Evolutionary conservation across 179 eudicot species (phyloP), one percentile per base, ranked within the genome.

Genomic region (Camellia oleifera): DNA sequence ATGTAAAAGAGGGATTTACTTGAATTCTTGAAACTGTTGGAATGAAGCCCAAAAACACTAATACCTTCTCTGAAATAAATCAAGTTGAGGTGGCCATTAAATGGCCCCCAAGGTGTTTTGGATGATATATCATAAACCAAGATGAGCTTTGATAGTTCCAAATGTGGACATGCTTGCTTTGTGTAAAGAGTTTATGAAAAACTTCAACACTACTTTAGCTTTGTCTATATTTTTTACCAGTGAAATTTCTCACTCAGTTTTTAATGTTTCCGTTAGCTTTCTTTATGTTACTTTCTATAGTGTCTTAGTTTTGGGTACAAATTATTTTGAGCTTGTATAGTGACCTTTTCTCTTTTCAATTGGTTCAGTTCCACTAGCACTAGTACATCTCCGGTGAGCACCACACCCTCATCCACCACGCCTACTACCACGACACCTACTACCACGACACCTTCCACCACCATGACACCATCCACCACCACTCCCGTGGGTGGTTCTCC

Each of bases 381-480:
- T 11, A 74, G 69, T n/a, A 65, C 69, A 7, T 20, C 82, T 46
- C 84, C 88, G 4, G 74, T 15, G 58, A 78, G 84, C 32, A 79
- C 87, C 40, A 79, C 84, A 60, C 81, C 81, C 13, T 20, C 69
- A 7, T 20, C 69, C 32, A 79, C 87, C 20, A 79, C 84, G 62
- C 81, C 81, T 10, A 5, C 69, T 4, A 6, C 69, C 14, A 81
- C 83, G 4, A 72, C 85, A 15, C 81, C 88, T 1, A 78, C 83
- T 18, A 74, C 79, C 10, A 77, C 79, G n/a, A 46, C 81, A 6
- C 85, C 87, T 46, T 56, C 81, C 26, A 79, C 85, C 32, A 20
- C 14, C 77, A 18, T 84, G 6, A 82, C 91, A 8, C 84, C 90
- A 9, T 75, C 85, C 82, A 14, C 77, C 3, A 77, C 85, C 69